Percentiles rank a stretch among this genome's conserved stretches.
Evolutionary conservation across 352 stramenopile species (phyloP).

Genomic region (Plasmopara muralis): DNA sequence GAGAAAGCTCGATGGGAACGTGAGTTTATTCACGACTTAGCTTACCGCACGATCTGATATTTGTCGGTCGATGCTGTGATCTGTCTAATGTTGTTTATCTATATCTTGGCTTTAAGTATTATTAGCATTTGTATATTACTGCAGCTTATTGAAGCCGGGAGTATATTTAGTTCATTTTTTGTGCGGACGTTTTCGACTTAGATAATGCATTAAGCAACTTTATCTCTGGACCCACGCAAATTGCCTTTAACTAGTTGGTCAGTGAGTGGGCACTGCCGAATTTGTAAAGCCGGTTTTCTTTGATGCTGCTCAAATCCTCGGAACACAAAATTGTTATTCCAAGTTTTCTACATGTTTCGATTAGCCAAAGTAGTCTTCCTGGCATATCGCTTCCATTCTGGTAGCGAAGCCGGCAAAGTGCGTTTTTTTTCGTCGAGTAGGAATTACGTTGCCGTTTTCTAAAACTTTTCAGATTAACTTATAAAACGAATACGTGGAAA

Average conservation of each 20-base stretch:
- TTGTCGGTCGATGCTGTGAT: constrained; percentile 43
- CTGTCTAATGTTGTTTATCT: constrained; percentile 46
- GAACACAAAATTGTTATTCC: constrained; percentile 32
- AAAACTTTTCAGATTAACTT: constrained; percentile 46
- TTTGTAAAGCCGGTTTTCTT: constrained; percentile 59
- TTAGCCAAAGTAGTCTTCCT: constrained; percentile 60
- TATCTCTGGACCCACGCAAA: constrained; percentile 41
- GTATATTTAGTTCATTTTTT: constrained; percentile 52
- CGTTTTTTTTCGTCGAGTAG: too few relatives aligned
- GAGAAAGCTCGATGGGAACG: constrained; percentile 26
- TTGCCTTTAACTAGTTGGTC: constrained; percentile 40
- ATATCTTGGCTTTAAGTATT: constrained; percentile 42
- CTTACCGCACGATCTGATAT: constrained; percentile 38
- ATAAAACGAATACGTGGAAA: constrained; percentile 45
- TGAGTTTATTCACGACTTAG: constrained; percentile 40
- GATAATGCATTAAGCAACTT: constrained; percentile 37
- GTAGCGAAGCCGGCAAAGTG: constrained; percentile 53
- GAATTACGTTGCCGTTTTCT: constrained; percentile 59
- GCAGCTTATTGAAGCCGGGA: constrained; percentile 31
- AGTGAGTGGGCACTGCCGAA: constrained; percentile 49
- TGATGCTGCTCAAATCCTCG: constrained; percentile 30
- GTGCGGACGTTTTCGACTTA: constrained; percentile 52
- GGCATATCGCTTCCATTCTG: constrained; percentile 38
- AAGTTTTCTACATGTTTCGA: constrained; percentile 47
- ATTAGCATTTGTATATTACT: constrained; percentile 14